A percentile compares a stretch with the other conserved stretches of the same genome.
Evolutionary conservation across 2,329 filamentous ascomycete genomes (phyloP).

Genomic region (Myrmaecium sp.): DNA sequence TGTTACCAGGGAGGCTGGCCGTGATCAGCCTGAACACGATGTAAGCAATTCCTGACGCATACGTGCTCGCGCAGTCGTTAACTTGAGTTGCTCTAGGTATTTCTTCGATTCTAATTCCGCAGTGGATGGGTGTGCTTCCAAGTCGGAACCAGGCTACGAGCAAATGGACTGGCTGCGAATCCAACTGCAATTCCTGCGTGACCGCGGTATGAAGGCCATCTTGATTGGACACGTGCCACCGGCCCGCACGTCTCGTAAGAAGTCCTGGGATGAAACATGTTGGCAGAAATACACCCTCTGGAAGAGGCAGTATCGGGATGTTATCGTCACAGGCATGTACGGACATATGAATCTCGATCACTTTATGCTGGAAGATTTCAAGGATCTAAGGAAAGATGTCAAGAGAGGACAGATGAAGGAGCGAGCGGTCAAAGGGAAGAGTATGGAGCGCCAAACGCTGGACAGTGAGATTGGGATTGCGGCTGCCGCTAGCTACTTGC

Average conservation of each 20-base stretch:
- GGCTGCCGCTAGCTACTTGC: constrained; percentile 65
- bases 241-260: constrained; percentile 68
- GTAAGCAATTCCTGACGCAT: constrained; percentile 14
- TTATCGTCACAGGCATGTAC: constrained; percentile 62
- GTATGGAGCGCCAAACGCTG: constrained; percentile 22
- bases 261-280: constrained; percentile 88
- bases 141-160: constrained; percentile 73
- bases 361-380: constrained; percentile 78
- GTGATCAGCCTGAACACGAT: constrained; percentile 93
- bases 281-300: constrained; percentile 96
- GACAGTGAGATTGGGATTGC: constrained; percentile 40
- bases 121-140: constrained; percentile 72
- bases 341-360: constrained; percentile 99
- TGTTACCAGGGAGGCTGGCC: constrained; percentile 68
- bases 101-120: constrained; percentile 87
- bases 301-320: constrained; percentile 78
- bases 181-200: constrained; percentile 68
- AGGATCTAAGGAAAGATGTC: constrained; percentile 49
- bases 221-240: constrained; percentile 89
- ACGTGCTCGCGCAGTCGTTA: no score
- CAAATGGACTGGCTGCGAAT: constrained; percentile 93
- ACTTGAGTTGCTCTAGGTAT: constrained; percentile 40
- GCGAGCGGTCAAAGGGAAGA: constrained; percentile 12
- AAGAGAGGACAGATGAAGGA: constrained; percentile 24
- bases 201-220: constrained; percentile 82